phyloP scores from a whole-genome alignment of 768 basidiomycete genomes.

The Xanthoconium purpureum region DNA sequence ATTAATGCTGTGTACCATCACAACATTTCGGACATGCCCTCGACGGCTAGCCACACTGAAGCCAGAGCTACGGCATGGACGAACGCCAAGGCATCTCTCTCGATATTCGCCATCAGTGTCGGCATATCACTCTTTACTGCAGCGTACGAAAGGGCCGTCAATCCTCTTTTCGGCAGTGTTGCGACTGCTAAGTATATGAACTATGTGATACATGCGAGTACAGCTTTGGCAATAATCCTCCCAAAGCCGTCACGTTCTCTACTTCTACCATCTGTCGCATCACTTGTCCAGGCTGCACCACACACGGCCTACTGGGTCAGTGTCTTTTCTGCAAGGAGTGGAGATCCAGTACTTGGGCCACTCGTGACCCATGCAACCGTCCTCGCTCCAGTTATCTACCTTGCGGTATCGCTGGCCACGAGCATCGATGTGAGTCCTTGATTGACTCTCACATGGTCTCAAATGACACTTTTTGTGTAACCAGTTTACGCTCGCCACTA shows the following conservation, averaged over 20 bases:
- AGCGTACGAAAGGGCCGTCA: conserved; percentile 59
- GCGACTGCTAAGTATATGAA: conserved; percentile 51
- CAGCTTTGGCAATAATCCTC: conserved; percentile 33
- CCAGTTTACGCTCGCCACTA: conserved; percentile 22
- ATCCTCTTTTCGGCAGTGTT: conserved; percentile 64
- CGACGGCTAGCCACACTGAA: not conserved
- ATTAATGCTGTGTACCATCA: no score
- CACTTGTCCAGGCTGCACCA: conserved; percentile 47
- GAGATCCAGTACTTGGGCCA: conserved; percentile 55
- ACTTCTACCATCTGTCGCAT: conserved; percentile 34
- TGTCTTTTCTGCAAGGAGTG: conserved; percentile 52
- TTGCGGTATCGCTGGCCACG: conserved; percentile 47
- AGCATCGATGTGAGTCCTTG: conserved; percentile 37
- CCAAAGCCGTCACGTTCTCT: conserved; percentile 27
- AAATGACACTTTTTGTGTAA: not conserved
- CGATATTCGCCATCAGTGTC: conserved; percentile 27
- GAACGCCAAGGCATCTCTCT: conserved; percentile 17
- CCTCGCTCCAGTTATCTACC: conserved; percentile 54
- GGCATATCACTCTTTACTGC: conserved; percentile 56
- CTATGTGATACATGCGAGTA: conserved; percentile 37
- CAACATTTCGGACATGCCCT: no score
- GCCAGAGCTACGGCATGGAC: conserved; percentile 8
- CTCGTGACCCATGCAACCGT: conserved; percentile 54
- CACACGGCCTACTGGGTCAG: conserved; percentile 67
- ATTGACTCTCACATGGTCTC: not conserved